phyloP scores from a whole-genome alignment of 108 stramenopile species.

The Conticribra weissflogii region DNA sequence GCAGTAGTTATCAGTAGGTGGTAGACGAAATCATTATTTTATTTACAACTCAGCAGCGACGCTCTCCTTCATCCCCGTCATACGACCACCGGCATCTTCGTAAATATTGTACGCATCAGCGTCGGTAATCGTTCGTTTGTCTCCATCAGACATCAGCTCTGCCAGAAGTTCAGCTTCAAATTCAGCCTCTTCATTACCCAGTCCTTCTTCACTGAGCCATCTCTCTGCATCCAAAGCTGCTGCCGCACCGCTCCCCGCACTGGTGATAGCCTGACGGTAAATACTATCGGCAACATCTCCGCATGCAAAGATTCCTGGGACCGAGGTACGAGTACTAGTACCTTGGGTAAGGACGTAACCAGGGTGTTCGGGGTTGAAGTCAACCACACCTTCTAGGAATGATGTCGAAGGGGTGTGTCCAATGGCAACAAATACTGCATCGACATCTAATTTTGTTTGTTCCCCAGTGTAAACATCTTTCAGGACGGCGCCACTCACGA shows the following conservation, averaged over 20 bases:
- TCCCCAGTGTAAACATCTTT: constrained; percentile 71
- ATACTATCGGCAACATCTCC: constrained; percentile 94
- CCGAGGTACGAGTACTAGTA: constrained; percentile 76
- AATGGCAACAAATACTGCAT: constrained; percentile 95
- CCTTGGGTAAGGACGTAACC: constrained; percentile 82
- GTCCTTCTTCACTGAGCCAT: constrained; percentile 89
- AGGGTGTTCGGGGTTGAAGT: constrained; percentile 78
- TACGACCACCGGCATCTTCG: constrained; percentile 79
- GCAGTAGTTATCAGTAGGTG: too few relatives aligned
- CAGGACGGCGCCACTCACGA: constrained; percentile 78
- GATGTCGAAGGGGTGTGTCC: constrained; percentile 92
- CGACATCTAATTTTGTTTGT: constrained; percentile 47
- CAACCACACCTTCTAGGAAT: constrained; percentile 82
- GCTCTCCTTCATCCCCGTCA: constrained; percentile 81
- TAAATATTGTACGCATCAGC: constrained; percentile 75
- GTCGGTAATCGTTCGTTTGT: constrained; percentile 17
- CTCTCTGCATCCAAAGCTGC: constrained; percentile 96
- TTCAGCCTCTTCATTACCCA: constrained; percentile 86
- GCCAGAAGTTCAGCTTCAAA: constrained; percentile 86
- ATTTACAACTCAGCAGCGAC: constrained; percentile 64
- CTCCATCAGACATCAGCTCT: constrained; percentile 67
- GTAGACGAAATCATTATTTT: not conserved
- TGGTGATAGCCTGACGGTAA: constrained; percentile 95
- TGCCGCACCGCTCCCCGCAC: constrained; percentile 93
- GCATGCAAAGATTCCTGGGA: constrained; percentile 94